Base-by-base conservation (phyloP, 495 filamentous ascomycete genomes). In the Neurospora intermedia region DNA sequence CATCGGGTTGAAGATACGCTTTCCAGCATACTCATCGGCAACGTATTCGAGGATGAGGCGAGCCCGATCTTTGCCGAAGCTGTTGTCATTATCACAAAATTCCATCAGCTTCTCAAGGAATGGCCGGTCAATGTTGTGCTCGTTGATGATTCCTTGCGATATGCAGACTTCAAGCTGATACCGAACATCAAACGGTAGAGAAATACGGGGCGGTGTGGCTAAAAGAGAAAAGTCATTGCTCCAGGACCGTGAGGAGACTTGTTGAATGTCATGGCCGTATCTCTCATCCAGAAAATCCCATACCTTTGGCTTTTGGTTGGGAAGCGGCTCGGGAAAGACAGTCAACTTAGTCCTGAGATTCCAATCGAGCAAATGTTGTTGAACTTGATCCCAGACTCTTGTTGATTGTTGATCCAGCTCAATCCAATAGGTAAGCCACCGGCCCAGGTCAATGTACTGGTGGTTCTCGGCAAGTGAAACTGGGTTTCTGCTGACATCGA, bases 131-230 rank as follows among this genome's bases (percentile, higher is more conserved):
- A 97, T 86, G 70, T 89, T 92, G 78, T 91, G 87, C 80, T 97
- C 94, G 70, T 90, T 91, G n/a, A 99, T 82, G n/a, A 87, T 83
- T 1, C 90, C 89, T 27, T 92, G 87, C 0, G 94, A 97, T 10
- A 98, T 85, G 78, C 95, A 98, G 0, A 93, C 94, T 80, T 98
- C 94, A 0, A 99, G 87, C 80, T 97, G 95, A 77, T 98, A 98
- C 10, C 93, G 89, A 3, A 95, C 88, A 1, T 88, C 79, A 69
- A 94, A 98, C 0, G 89, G 83, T 5, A 99, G 84, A 31, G 82
- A 81, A 0, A 81, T 77, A 5, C 84, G 75, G 39, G 87, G 74
- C 2, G 74, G 15, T 77, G 62, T 27, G 73, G 69, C 80, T 74
- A 77, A 85, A 70, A 74, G 83, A 73, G 71, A 82, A 27, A 77